phyloP scores from a whole-genome alignment of 2,329 filamentous ascomycete genomes.

The Microthyrium microscopicum region DNA sequence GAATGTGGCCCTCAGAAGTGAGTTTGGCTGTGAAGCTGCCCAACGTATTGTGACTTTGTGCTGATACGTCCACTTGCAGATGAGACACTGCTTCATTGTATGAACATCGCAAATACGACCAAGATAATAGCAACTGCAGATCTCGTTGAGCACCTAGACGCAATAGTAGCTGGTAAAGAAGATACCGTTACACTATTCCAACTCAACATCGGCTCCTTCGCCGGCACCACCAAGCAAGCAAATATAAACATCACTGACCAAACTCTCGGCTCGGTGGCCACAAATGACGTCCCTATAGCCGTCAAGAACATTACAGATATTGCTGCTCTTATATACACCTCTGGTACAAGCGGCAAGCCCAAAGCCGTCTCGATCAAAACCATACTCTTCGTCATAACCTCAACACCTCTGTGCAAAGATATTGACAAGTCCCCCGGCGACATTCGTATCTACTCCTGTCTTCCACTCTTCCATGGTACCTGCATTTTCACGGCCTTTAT shows the following conservation, averaged over 20 bases:
- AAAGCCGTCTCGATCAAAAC: constrained; percentile 14
- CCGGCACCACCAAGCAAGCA: not conserved
- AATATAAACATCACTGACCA: not conserved
- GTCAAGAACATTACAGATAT: constrained; percentile 12
- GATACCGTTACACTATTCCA: constrained; percentile 3
- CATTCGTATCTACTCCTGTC: constrained; percentile 29
- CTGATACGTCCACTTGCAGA: not conserved
- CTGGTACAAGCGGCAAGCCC: constrained; percentile 23
- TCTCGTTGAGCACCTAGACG: constrained; percentile 4
- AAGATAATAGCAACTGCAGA: constrained; percentile 5
- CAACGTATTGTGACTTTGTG: not conserved
- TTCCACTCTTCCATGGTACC: constrained; percentile 34
- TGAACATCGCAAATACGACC: constrained; percentile 2
- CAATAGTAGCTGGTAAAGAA: not conserved
- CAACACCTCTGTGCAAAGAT: constrained; percentile 22
- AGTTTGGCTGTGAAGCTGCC: constrained; percentile 1
- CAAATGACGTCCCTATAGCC: not conserved
- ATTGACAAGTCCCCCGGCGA: constrained; percentile 24
- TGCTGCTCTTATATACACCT: constrained; percentile 28
- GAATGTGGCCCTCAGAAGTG: constrained; percentile 31
- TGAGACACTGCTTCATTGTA: constrained; percentile 5
- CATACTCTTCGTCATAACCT: constrained; percentile 20
- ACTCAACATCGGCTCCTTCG: constrained; percentile 4
- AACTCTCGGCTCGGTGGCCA: not conserved
- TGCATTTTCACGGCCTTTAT: constrained; percentile 29